Conservation (phyloP, 345 rosid genomes). For the Erucastrum elatum region DNA sequence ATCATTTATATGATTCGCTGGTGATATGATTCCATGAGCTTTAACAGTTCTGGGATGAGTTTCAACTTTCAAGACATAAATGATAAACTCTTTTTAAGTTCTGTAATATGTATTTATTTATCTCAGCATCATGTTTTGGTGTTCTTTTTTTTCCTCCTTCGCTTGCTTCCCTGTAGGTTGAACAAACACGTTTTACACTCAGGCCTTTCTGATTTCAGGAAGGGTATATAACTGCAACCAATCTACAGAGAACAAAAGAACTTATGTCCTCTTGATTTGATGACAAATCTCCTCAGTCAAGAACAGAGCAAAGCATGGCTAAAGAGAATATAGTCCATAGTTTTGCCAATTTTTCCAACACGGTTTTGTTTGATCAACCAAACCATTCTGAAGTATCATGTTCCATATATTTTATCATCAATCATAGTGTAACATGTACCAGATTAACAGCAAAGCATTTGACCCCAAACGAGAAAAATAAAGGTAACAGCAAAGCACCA, state of each 20-base stretch:
- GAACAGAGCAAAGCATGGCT: background rate
- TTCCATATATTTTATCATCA: background rate
- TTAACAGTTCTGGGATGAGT: background rate
- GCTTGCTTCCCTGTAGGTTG: conserved; percentile 2
- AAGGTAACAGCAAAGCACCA: conserved; percentile 26
- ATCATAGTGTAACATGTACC: background rate
- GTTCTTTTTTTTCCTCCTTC: background rate
- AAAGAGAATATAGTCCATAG: too few relatives aligned
- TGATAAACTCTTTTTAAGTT: background rate
- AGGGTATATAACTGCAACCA: background rate
- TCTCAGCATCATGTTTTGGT: conserved; percentile 1
- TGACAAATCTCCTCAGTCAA: conserved; percentile 6
- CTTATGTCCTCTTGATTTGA: background rate
- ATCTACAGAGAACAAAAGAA: background rate
- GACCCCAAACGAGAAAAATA: background rate
- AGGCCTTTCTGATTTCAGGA: conserved; percentile 16
- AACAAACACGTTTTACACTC: conserved; percentile 3
- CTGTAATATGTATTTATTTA: background rate
- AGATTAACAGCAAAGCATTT: background rate
- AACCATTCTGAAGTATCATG: background rate
- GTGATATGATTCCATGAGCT: background rate
- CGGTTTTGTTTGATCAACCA: background rate
- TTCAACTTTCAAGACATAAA: background rate
- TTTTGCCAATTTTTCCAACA: too few relatives aligned
- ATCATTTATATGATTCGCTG: background rate